Evolutionary conservation across 1,284 basidiomycete genomes (phyloP), one percentile per base, ranked within the genome.

Genomic region (Schizophyllum amplum): DNA sequence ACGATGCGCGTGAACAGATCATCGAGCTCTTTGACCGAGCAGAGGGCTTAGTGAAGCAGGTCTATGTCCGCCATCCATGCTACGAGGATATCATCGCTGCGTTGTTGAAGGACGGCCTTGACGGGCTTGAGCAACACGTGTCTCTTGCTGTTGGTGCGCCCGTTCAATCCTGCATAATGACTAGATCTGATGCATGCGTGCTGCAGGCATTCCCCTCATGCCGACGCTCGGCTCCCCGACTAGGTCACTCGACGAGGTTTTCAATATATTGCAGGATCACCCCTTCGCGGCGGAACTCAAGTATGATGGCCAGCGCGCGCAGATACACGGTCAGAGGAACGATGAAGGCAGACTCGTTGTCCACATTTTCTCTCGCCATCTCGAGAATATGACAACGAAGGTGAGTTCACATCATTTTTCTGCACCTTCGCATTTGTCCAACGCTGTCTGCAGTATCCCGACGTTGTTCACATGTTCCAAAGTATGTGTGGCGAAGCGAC

Each of bases 311-410:
- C 92, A 94, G 68, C 78, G 92, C 65, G 89, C 83, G 57, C 93
- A 96, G 66, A 91, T 94, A 24, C 93, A 96, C 65, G 79, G 13
- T 86, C 88, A 47, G 93, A 76, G 74, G 69, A 70, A 75, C 60
- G 74, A 75, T 50, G 68, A 69, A 54, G 71, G 68, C 46, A 67
- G 69, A 47, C 66, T 78, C 22, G 77, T 72, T 59, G 80, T 94
- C 42, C 81, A 84, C 54, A 76, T 96, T 50, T 97, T 97, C 72
- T 92, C 89, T 57, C 81, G 93, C 26, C 93, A 96, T 73, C 74
- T 97, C 24, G 94, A 96, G 71, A 87, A 94, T 65, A 94, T 94
- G 91, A 94, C 92, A 2, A 82, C 84, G 61, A 93, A 94, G 75
- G 87, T 82, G 66, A 64, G 67, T 33, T 13, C 27, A 13, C 27